Evolutionary conservation across 2,329 filamentous ascomycete species (phyloP).

Genomic region (Phaeosphaeriaceae sp.): DNA sequence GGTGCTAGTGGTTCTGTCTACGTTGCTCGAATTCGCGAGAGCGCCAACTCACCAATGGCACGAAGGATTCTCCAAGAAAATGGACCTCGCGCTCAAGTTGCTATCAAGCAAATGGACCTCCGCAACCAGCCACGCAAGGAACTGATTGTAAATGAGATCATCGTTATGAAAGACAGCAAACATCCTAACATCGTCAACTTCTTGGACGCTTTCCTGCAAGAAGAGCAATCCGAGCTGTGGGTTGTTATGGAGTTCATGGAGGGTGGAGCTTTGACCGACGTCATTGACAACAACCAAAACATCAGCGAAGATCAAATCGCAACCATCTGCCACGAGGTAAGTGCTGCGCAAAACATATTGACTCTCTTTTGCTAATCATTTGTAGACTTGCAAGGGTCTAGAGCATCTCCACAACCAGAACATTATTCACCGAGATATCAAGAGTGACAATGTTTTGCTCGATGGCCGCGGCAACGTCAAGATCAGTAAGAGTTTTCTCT

Average conservation of each 20-base stretch:
- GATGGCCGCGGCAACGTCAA: constrained; percentile 96
- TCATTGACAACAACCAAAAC: constrained; percentile 95
- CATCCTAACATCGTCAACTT: constrained; percentile 99
- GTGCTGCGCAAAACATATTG: constrained; percentile 31
- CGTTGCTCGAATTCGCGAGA: constrained; percentile 92
- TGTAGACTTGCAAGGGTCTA: constrained; percentile 89
- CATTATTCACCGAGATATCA: constrained; percentile 99
- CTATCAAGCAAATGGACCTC: constrained; percentile 99
- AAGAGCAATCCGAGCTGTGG: constrained; percentile 96
- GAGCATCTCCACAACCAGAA: constrained; percentile 94
- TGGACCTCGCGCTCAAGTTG: constrained; percentile 84
- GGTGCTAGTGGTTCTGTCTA: constrained; percentile 98
- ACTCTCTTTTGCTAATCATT: constrained; percentile 29
- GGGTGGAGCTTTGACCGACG: constrained; percentile 93
- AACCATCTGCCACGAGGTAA: constrained; percentile 93
- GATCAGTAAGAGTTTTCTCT: constrained; percentile 72
- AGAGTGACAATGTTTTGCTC: constrained; percentile 96
- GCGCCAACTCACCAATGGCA: constrained; percentile 79
- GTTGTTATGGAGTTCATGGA: constrained; percentile 99
- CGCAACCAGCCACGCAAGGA: constrained; percentile 97
- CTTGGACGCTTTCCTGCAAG: constrained; percentile 93
- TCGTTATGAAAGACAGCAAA: constrained; percentile 99
- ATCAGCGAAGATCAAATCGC: constrained; percentile 98
- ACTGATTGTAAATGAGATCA: constrained; percentile 98
- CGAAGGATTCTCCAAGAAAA: constrained; percentile 79